Base-by-base conservation (phyloP, 176 grass and related monocot genomes). In the Alopecurus myosuroides region DNA sequence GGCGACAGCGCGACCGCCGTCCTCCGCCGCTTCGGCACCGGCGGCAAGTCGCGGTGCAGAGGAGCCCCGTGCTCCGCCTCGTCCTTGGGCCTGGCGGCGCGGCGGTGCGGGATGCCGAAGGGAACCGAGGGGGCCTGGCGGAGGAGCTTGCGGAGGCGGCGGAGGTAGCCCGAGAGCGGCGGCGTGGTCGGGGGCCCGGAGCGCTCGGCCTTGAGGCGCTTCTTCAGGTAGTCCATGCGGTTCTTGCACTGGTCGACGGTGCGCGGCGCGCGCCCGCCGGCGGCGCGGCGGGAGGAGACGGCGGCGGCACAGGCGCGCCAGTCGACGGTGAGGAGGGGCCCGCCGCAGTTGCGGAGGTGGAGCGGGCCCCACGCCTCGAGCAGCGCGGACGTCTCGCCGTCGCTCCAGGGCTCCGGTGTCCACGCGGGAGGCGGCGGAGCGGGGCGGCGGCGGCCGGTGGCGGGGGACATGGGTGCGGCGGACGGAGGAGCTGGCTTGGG, bases 161-260 rank as follows among this genome's bases (percentile, higher is more conserved):
- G 30, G 78, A 93, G 55, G 6, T 52, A 81, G 7, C 80, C 53
- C 3, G 84, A 60, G 63, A 84, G 71, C 34, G 73, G 42, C 64
- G 46, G 42, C 28, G 76, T 35, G 52, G 74, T 11, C 22, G 74
- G 46, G 26, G 64, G 51, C 78, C 77, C 74, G 46, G 56, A 30
- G 72, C 82, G 49, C 31, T 90, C 85, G 5, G 66, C 83, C 91
- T 70, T 75, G 81, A 88, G 88, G 15, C 85, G 85, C 88, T 93
- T 93, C 88, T 93, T 93, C 37, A 90, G 85, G 65, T 87, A 90
- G 37, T 90, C 91, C 55, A 90, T 56, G 44, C 91, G 91, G 60
- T 90, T 93, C 82, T 93, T 87, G 66, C 91, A 93, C 88, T 93
- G 91, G 30, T 85, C 91, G 72, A 87, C 77, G 77, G 91, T 82